These are phyloP conservation scores for Candida cerambycidarum DNA, from an alignment of 805 yeast genomes.

Conservation along the genomic window DNA sequence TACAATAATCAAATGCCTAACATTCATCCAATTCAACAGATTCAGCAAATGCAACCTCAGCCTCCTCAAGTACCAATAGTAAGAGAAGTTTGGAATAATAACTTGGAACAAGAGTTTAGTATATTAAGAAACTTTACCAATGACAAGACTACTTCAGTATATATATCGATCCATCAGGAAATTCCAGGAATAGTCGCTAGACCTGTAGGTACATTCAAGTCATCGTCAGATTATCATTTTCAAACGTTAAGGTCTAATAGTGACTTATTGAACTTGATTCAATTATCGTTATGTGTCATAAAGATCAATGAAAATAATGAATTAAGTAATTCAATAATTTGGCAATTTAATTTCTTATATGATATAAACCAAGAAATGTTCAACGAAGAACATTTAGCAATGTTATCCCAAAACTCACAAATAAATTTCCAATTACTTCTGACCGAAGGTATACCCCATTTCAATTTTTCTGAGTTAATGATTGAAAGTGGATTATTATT, in stretches of 20 bases:
- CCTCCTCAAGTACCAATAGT: constrained; percentile 46
- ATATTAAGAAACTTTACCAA: constrained; percentile 58
- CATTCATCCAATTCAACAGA: constrained; percentile 17
- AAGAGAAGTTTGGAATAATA: constrained; percentile 73
- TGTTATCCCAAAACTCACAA: constrained; percentile 74
- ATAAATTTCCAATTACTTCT: constrained; percentile 75
- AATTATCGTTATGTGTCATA: constrained; percentile 51
- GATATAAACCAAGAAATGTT: constrained; percentile 80
- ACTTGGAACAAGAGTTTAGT: constrained; percentile 65
- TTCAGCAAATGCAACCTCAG: constrained; percentile 16
- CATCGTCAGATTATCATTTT: constrained; percentile 90
- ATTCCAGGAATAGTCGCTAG: constrained; percentile 96
- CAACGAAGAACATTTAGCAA: constrained; percentile 78
- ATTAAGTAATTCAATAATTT: constrained; percentile 76
- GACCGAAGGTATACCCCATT: constrained; percentile 72
- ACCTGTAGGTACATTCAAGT: constrained; percentile 90
- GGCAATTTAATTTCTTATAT: constrained; percentile 94
- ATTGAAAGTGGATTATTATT: constrained; percentile 84
- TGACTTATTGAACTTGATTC: constrained; percentile 82
- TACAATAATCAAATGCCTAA: constrained; percentile 20
- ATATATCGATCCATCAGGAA: constrained; percentile 79
- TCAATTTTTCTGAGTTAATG: constrained; percentile 79
- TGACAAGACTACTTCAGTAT: constrained; percentile 46
- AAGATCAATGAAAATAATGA: constrained; percentile 35
- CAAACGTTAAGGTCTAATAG: constrained; percentile 92